Conservation (phyloP, 176 grass and related monocot genomes). For the Metroxylon sagu region DNA sequence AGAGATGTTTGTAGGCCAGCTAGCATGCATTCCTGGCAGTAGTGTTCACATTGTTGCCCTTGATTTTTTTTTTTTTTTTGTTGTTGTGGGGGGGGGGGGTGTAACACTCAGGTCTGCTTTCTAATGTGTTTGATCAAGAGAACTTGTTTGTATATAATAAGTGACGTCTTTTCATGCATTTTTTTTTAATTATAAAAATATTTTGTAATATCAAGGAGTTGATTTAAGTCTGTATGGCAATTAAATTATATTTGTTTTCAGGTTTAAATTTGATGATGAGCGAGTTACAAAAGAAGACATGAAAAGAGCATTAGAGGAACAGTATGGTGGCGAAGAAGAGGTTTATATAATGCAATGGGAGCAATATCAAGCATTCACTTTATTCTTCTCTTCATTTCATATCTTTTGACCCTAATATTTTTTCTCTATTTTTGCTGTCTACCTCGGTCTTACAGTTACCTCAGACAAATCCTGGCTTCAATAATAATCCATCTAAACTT, state of each 20-base stretch:
- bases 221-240: too few species aligned
- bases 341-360: constrained; percentile 11
- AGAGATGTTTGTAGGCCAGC: too few species aligned
- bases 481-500: constrained; percentile 52
- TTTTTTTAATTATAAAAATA: too few species aligned
- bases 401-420: background rate
- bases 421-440: background rate
- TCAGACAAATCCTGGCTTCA: constrained; percentile 53
- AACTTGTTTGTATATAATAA: too few species aligned
- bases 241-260: constrained; percentile 22
- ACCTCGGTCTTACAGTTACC: constrained; percentile 30
- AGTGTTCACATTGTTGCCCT: too few species aligned
- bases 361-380: background rate
- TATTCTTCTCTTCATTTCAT: background rate
- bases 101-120: too few species aligned
- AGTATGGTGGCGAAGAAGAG: constrained; percentile 81
- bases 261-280: constrained; percentile 76
- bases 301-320: constrained; percentile 52
- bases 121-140: too few species aligned
- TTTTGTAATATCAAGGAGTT: too few species aligned
- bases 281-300: constrained; percentile 61
- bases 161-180: too few species aligned
- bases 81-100: too few species aligned
- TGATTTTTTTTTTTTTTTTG: too few species aligned
- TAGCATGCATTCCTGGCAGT: too few species aligned